Base-by-base conservation (phyloP, 2,329 filamentous ascomycete species). In the Exophiala mesophila region DNA sequence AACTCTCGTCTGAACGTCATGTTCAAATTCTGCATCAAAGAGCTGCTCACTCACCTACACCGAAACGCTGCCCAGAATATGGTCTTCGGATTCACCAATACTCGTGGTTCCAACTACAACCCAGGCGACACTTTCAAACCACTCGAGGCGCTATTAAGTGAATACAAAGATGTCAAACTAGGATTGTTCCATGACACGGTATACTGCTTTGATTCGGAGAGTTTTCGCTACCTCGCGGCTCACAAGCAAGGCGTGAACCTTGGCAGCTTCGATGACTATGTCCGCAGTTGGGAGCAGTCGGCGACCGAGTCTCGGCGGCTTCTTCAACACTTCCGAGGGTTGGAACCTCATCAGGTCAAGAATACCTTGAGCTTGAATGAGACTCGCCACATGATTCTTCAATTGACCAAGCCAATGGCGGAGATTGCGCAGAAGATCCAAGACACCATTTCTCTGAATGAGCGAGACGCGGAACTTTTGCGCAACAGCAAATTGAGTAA, bases 191-290 rank as follows among this genome's bases (percentile, higher is more conserved):
- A 50, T n/a, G 24, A 57, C 4, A 63, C 58, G 3, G 59, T 56
- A 1, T 71, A 64, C 43, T 70, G 64, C 46, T 70, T 70, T 33
- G 67, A 71, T 45, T 69, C 66, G 1, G 66, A 70, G 51, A 64
- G 62, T 24, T 70, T 70, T 44, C 63, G 66, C 4, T 70, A 59
- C 35, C 55, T 71, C 0, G 66, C 66, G 2, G 65, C 66, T 1
- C 45, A 46, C 24, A 65, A 65, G 44, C 50, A 62, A 7, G 58
- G 49, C 10, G 31, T 61, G 13, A 38, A 49, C 6, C 58, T 68
- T 54, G 49, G 44, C 4, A 55, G 64, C 37, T 47, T 58, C 29
- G 55, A 62, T 6, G 64, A 67, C 34, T 59, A 57, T 33, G 45
- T 48, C 2, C 55, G 59, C 5, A 66, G 64, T 47, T 69, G 67